phyloP scores from a whole-genome alignment of 1,284 basidiomycete species.

The Phylloporus gajari region DNA sequence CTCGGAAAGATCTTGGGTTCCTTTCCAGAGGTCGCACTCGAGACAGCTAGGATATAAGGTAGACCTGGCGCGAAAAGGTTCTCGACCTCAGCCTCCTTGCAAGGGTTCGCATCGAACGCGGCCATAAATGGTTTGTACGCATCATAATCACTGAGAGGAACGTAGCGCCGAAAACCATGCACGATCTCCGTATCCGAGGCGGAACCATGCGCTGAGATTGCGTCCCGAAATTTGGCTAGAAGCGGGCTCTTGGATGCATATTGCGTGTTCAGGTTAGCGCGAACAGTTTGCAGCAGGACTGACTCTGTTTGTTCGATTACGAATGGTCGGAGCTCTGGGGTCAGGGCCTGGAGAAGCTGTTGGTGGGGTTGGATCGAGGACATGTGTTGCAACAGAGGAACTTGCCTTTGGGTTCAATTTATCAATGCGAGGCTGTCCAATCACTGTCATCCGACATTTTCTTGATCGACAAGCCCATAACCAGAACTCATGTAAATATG shows the following conservation, averaged over 20 bases:
- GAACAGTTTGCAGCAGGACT: slow-evolving; percentile 6
- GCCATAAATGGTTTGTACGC: slow-evolving; percentile 23
- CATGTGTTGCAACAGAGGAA: no score
- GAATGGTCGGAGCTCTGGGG: neutral
- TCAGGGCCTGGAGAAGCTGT: neutral
- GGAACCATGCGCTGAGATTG: neutral
- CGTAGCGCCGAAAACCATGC: slow-evolving; percentile 9
- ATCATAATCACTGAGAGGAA: slow-evolving; percentile 23
- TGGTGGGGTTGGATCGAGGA: neutral
- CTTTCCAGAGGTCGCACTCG: slow-evolving; percentile 26
- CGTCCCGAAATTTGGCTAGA: slow-evolving; percentile 15
- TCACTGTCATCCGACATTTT: no score
- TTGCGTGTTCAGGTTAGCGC: slow-evolving; percentile 12
- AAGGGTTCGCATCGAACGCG: slow-evolving; percentile 18
- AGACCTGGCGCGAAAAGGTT: slow-evolving; percentile 31
- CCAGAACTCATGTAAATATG: neutral
- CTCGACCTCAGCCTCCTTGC: slow-evolving; percentile 18
- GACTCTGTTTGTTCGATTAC: neutral
- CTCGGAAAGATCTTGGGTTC: slow-evolving; percentile 9
- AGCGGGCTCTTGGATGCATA: slow-evolving; percentile 11
- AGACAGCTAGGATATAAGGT: slow-evolving; percentile 12
- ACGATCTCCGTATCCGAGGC: slow-evolving; percentile 2
- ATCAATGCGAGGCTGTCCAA: no score
- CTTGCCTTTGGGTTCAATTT: no score
- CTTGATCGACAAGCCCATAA: no score